Evolutionary conservation across 768 basidiomycete species (phyloP), one percentile per base, ranked within the genome.

Genomic region (Terana coerulea): DNA sequence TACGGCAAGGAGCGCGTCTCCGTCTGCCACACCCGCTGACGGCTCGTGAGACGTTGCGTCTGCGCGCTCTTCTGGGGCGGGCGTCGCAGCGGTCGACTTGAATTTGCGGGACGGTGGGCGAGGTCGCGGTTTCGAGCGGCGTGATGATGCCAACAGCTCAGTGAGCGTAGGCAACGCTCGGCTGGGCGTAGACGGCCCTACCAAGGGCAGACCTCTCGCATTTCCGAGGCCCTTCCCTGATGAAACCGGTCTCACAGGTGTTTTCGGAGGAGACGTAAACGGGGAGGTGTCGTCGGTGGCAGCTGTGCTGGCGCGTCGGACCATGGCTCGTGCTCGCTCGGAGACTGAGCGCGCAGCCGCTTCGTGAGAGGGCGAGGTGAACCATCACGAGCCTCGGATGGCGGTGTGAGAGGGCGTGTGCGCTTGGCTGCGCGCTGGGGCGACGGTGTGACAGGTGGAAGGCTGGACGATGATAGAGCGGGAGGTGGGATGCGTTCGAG

Each of bases 111-210:
- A 64, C 9, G 63, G 61, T 9, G 65, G 66, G 10, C 64, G 61
- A 12, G 69, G 64, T 14, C 66, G 58, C 19, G 59, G 46, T 47
- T 65, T 68, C 21, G 69, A 63, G 42, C 69, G 64, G 48, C 70
- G 71, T 19, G 73, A 68, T 19, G 75, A 74, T 1, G 75, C 75
- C 1, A 78, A 65, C 11, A 79, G 70, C 40, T 75, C 75, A 1
- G 68, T 73, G 28, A 75, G 62, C 9, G 68, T 75, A 11, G 72
- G 77, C 39, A 73, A 52, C 8, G 61, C 62, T 37, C 64, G 64
- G 10, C 63, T 58, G 11, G 67, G 65, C 2, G 62, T 62, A 8
- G 50, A 50, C 3, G 63, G 60, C n/a, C n/a, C n/a, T n/a, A n/a
- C n/a, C 12, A 68, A 55, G 15, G 62, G 60, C 1, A 63, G 51